Base-by-base conservation (phyloP, 2,329 filamentous ascomycete genomes). In the Sphaerulina musiva region DNA sequence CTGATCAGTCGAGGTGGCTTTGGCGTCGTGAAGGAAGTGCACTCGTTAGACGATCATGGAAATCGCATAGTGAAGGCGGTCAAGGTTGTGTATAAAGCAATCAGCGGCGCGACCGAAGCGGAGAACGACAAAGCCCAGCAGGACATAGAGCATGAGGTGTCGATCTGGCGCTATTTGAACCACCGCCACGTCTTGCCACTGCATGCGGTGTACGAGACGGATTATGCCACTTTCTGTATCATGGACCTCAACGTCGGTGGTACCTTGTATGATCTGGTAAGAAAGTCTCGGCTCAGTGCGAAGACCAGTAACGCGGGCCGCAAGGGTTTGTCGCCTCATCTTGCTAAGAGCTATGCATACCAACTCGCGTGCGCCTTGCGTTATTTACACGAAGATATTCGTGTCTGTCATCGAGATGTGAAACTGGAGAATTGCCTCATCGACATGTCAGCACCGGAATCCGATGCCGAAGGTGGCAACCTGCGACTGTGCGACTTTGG, bases 351-450 rank as follows among this genome's bases (percentile, higher is more conserved):
- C 59, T 86, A 85, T 63, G 69, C 77, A 0, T 83, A 80, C 61
- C 82, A 86, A 63, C 72, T 86, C 8, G 82, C 82, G 1, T 80
- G 77, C 36, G 83, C 83, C 3, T 69, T 86, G 43, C 78, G 83
- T 50, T 86, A 86, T 65, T 71, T 86, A 7, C 83, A 86, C 64
- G 80, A 85, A 66, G 83, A 86, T 63, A 80, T 83, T 23, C 77
- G 79, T 29, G 77, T 86, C 26, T 81, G 85, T 23, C 83, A 86
- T 64, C 76, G 83, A 46, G 83, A 86, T 65, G 78, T 86, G 65
- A 86, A 86, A 66, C 76, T 86, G 23, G 83, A 86, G 64, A 86
- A 86, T 59, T 85, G 82, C 60, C 76, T 86, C 2, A 63, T 86
- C 36, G 81, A 85, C 61, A 77, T 79, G 59, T 72, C 77, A 14